Conservation (phyloP, 192 early-diverging fungal species). For the Linnemannia hyalina region DNA sequence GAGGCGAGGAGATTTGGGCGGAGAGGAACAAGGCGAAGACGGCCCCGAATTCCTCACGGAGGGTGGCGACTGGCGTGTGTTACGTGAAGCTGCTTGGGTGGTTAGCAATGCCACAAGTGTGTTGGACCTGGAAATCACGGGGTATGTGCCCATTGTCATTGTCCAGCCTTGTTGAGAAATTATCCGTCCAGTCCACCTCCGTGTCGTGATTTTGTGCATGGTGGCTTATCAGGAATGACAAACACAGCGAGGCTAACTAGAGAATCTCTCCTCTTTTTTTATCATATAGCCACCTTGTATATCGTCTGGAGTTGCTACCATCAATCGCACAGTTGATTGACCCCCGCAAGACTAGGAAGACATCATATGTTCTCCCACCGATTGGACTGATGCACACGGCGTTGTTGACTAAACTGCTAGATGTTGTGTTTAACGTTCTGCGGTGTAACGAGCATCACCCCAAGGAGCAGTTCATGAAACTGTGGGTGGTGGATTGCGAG, state of each 20-base stretch:
- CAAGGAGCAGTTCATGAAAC: conserved; percentile 56
- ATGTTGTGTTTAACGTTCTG: conserved; percentile 50
- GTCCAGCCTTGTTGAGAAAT: not conserved
- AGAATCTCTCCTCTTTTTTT: conserved; percentile 9
- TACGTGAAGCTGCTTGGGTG: conserved; percentile 54
- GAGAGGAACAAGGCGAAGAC: conserved; percentile 31
- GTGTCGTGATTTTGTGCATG: not conserved
- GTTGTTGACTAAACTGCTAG: conserved; percentile 47
- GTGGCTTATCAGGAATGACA: not conserved
- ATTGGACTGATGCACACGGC: conserved; percentile 32
- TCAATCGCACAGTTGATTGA: conserved; percentile 55
- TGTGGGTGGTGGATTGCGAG: conserved; percentile 53
- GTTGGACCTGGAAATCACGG: conserved; percentile 51
- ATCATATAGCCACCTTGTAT: conserved; percentile 37
- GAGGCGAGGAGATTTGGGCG: conserved; percentile 41
- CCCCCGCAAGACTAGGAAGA: conserved; percentile 31
- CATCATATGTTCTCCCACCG: conserved; percentile 36
- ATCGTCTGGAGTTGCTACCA: conserved; percentile 38
- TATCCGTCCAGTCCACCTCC: not conserved
- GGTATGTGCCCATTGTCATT: conserved; percentile 19
- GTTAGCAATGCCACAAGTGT: conserved; percentile 57
- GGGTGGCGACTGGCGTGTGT: conserved; percentile 52
- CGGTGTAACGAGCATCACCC: conserved; percentile 55
- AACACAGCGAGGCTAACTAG: not conserved
- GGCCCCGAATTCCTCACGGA: conserved; percentile 21